Evolutionary conservation across 75 land plant genomes (phyloP).

Genomic region (Picea glauca): DNA sequence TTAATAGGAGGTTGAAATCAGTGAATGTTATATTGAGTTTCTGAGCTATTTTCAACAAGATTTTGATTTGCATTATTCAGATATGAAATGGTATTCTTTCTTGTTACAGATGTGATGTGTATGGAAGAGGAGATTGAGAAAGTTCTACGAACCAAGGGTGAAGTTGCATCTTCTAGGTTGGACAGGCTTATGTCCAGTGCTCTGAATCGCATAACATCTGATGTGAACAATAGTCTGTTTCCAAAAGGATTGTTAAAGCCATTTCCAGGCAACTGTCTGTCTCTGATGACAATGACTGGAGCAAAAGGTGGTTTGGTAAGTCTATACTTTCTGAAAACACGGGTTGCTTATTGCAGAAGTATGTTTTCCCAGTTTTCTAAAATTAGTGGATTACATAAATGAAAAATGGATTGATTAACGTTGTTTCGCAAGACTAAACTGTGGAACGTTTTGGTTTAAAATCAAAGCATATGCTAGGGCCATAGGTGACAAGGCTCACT

Average conservation of each 20-base stretch:
- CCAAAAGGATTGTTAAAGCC: slow-evolving; percentile 78
- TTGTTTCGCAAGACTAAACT: too few species aligned
- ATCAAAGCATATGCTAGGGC: too few species aligned
- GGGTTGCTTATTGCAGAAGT: too few species aligned
- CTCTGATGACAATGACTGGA: slow-evolving; percentile 89
- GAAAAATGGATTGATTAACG: too few species aligned
- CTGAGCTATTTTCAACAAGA: too few species aligned
- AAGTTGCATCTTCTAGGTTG: slow-evolving; percentile 57
- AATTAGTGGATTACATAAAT: too few species aligned
- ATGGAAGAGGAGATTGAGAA: slow-evolving; percentile 57
- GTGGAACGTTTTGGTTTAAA: too few species aligned
- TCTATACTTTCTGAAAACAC: not conserved
- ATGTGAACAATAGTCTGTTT: slow-evolving; percentile 53
- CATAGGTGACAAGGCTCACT: too few species aligned
- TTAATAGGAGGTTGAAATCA: too few species aligned
- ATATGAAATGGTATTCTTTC: not conserved
- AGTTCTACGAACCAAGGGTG: slow-evolving; percentile 60
- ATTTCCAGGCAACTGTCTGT: slow-evolving; percentile 75
- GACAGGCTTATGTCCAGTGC: slow-evolving; percentile 77
- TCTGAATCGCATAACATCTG: slow-evolving; percentile 50
- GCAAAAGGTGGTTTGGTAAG: slow-evolving; percentile 92
- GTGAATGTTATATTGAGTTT: too few species aligned
- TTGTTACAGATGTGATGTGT: not conserved
- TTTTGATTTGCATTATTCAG: too few species aligned
- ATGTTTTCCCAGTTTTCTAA: too few species aligned